Conservation (phyloP, 306 rosid species). For the Vigna reflexopilosa region DNA sequence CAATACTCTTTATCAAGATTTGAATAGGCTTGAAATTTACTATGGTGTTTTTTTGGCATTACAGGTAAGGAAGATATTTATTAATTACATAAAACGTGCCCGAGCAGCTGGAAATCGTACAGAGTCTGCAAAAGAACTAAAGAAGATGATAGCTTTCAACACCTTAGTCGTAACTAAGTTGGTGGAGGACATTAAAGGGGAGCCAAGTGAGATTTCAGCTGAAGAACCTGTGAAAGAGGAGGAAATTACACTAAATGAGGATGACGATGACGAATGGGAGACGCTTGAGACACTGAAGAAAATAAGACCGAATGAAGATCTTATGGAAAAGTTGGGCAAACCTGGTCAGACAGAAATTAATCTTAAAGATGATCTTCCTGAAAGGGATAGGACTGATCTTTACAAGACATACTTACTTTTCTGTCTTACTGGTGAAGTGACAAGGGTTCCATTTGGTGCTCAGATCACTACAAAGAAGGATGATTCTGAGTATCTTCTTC, state of each 20-base stretch:
- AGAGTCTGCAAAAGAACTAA: conserved; percentile 91
- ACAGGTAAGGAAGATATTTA: conserved; percentile 81
- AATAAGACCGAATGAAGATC: conserved; percentile 71
- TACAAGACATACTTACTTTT: conserved; percentile 86
- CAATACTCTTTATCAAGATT: conserved; percentile 18
- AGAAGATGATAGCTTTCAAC: conserved; percentile 93
- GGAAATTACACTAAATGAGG: conserved; percentile 48
- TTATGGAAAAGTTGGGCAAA: conserved; percentile 73
- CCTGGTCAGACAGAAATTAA: conserved; percentile 94
- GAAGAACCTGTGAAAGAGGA: conserved; percentile 74
- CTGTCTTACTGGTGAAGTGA: conserved; percentile 91
- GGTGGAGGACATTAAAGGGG: conserved; percentile 93
- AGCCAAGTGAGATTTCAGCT: conserved; percentile 62
- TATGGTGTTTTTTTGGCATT: conserved; percentile 39
- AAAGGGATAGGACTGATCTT: conserved; percentile 84
- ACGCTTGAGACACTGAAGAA: conserved; percentile 80
- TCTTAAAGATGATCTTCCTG: conserved; percentile 89
- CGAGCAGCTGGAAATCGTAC: conserved; percentile 77
- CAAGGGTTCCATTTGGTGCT: conserved; percentile 80
- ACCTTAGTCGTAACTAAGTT: conserved; percentile 88
- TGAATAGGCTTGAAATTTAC: conserved; percentile 11
- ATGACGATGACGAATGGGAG: conserved; percentile 86
- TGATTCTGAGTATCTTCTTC: conserved; percentile 78
- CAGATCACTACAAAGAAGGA: conserved; percentile 84
- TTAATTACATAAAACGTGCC: conserved; percentile 82